Evolutionary conservation across 805 yeast genomes (phyloP).

Genomic region (Candida endomychidarum): DNA sequence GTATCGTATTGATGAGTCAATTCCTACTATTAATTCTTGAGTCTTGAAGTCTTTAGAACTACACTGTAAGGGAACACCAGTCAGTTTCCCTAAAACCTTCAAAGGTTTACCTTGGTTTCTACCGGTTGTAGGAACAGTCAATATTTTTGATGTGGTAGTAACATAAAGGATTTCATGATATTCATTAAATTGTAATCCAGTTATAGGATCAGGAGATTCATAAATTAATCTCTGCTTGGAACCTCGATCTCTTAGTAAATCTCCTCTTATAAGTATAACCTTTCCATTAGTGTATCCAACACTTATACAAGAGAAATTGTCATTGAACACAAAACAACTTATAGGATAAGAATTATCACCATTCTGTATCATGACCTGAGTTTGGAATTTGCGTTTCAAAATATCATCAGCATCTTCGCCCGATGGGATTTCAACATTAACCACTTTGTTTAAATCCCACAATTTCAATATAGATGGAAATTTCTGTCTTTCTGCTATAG

Average conservation of each 20-base stretch:
- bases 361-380: constrained; percentile 62
- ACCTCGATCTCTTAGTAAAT: constrained; percentile 83
- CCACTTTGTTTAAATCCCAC: constrained; percentile 65
- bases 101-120: constrained; percentile 67
- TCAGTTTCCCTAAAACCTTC: constrained; percentile 42
- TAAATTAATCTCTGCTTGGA: constrained; percentile 80
- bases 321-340: constrained; percentile 57
- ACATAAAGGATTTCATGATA: constrained; percentile 57
- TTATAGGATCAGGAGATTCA: constrained; percentile 76
- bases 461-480: constrained; percentile 65
- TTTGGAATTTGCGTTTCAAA: constrained; percentile 46
- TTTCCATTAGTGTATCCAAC: constrained; percentile 84
- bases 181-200: constrained; percentile 65
- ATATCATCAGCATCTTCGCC: constrained; percentile 21
- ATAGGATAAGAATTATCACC: constrained; percentile 79
- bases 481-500: constrained; percentile 76
- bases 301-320: constrained; percentile 62
- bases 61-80: constrained; percentile 54
- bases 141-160: constrained; percentile 69
- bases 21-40: constrained; percentile 61
- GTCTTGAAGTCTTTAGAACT: constrained; percentile 40
- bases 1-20: constrained; percentile 60
- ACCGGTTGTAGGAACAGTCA: constrained; percentile 76
- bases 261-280: constrained; percentile 82
- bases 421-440: constrained; percentile 18